Evolutionary conservation across 441 rosid genomes (phyloP).

Genomic region (Euphorbia schlechtendalii): DNA sequence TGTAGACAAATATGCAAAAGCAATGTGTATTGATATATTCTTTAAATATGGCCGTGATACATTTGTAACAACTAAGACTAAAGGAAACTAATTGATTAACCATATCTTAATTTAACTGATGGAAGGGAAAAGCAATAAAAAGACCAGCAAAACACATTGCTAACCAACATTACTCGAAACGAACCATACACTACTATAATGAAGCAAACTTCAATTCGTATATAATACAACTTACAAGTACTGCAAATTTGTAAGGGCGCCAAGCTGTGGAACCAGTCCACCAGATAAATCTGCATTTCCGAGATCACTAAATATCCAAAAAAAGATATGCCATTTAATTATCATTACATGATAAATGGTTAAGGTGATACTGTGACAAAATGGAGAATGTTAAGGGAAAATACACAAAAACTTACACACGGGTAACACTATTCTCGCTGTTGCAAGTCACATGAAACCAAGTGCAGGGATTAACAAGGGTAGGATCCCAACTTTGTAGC

Average conservation of each 20-base stretch:
- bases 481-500: slow-evolving; percentile 65
- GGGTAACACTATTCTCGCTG: slow-evolving; percentile 44
- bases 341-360: too few relatives aligned
- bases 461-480: slow-evolving; percentile 68
- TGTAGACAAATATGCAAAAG: not conserved
- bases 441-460: slow-evolving; percentile 81
- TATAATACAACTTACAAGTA: slow-evolving; percentile 56
- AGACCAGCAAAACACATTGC: not conserved
- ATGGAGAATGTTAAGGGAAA: not conserved
- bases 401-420: slow-evolving; percentile 52
- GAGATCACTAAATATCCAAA: slow-evolving; percentile 57
- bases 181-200: not conserved
- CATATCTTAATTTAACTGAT: too few relatives aligned
- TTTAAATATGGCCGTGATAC: too few relatives aligned
- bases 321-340: too few relatives aligned
- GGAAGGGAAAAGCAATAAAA: not conserved
- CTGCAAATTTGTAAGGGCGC: slow-evolving; percentile 66
- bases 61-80: too few relatives aligned
- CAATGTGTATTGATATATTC: not conserved
- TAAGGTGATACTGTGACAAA: too few relatives aligned
- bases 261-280: slow-evolving; percentile 72
- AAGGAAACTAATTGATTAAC: too few relatives aligned
- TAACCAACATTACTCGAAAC: not conserved
- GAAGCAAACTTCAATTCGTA: not conserved
- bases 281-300: slow-evolving; percentile 91